phyloP scores from a whole-genome alignment of 331 rosid species.

The Malus hybrid region DNA sequence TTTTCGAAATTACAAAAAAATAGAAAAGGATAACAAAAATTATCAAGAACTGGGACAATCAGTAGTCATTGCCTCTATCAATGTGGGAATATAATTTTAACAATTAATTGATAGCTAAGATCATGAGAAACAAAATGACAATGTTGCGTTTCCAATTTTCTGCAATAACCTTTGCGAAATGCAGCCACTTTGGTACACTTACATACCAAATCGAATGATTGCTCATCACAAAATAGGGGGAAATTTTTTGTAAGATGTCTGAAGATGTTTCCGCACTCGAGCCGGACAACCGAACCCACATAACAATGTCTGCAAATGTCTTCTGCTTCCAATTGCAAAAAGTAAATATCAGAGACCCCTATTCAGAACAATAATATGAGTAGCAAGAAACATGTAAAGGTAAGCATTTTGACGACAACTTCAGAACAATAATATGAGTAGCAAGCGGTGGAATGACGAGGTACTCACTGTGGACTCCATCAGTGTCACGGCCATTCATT shows the following conservation, averaged over 20 bases:
- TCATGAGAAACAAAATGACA: neutral
- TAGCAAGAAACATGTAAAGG: neutral
- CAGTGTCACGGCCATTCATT: slow-evolving; percentile 13
- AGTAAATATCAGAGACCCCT: neutral
- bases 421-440: neutral
- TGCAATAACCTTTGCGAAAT: neutral
- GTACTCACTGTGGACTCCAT: slow-evolving; percentile 6
- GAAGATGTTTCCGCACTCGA: neutral
- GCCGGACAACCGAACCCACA: neutral
- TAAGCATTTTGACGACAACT: neutral
- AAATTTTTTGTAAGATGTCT: neutral
- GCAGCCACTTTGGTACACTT: neutral
- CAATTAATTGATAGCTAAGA: neutral
- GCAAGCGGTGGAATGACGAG: neutral
- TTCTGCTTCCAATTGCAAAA: neutral
- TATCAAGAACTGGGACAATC: neutral
- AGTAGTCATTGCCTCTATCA: neutral
- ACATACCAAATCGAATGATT: neutral
- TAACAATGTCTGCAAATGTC: neutral
- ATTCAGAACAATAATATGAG: too few species aligned
- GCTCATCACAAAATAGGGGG: neutral
- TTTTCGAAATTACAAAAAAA: neutral
- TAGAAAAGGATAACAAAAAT: neutral
- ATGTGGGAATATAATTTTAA: neutral
- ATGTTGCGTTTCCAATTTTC: slow-evolving; percentile 4